Conservation (phyloP, 2,329 filamentous ascomycete species). For the Pestalotiopsis sp. region DNA sequence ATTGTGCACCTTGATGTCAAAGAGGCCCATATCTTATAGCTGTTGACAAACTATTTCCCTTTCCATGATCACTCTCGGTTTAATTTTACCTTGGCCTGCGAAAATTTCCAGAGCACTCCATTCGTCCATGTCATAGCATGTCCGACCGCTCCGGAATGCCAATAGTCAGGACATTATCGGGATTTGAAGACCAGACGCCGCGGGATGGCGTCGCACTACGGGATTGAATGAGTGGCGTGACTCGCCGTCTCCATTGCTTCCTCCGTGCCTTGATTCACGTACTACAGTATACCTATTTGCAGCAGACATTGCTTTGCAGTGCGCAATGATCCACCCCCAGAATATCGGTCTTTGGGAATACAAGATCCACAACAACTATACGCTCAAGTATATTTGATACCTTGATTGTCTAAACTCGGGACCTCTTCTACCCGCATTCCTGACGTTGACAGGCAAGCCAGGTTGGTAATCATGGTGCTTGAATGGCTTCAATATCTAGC, state of each 20-base stretch:
- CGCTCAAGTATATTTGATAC: too few species aligned
- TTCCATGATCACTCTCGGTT: too few species aligned
- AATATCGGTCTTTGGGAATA: neutral
- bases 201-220: neutral
- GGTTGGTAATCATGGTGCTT: neutral
- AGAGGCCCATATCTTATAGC: too few species aligned
- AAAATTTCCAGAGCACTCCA: neutral
- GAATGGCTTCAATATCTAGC: neutral
- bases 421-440: too few species aligned
- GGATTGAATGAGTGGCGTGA: neutral
- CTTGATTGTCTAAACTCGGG: too few species aligned
- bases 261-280: neutral
- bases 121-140: neutral
- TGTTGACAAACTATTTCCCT: too few species aligned
- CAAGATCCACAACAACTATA: neutral
- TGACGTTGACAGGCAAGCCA: too few species aligned
- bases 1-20: too few species aligned
- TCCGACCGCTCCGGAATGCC: neutral
- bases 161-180: neutral
- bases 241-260: neutral
- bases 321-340: neutral
- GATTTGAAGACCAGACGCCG: neutral
- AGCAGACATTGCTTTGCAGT: neutral
- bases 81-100: neutral
- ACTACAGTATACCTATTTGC: neutral